Evolutionary conservation across 1,139 yeast genomes (phyloP).

Genomic region (Kluyveromyces sp.): DNA sequence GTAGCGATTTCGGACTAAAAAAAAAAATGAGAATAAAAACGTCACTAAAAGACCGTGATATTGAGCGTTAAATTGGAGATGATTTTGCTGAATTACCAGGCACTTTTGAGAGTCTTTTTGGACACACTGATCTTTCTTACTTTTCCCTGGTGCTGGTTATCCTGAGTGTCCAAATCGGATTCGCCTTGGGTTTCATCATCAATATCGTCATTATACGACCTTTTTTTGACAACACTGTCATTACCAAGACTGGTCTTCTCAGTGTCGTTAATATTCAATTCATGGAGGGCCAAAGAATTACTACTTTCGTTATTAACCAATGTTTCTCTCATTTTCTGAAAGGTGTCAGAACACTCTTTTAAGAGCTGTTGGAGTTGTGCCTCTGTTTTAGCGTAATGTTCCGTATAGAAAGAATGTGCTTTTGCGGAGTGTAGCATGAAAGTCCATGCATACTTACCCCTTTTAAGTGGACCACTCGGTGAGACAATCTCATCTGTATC

Average conservation of each 20-base stretch:
- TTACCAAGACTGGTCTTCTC: neutral
- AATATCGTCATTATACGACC: slow-evolving; percentile 13
- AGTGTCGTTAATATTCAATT: slow-evolving; percentile 10
- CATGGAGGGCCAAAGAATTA: slow-evolving; percentile 8
- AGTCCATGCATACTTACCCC: slow-evolving; percentile 10
- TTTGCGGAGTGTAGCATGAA: slow-evolving; percentile 14
- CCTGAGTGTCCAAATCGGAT: slow-evolving; percentile 6
- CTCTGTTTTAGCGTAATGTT: slow-evolving; percentile 14
- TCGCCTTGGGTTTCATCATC: slow-evolving; percentile 11
- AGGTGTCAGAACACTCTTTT: neutral
- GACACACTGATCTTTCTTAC: slow-evolving; percentile 28
- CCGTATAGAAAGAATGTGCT: slow-evolving; percentile 18
- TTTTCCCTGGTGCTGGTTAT: slow-evolving; percentile 14
- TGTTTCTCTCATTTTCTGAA: neutral
- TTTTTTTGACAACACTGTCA: neutral
- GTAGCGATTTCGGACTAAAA: too few relatives aligned
- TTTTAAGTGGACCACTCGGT: slow-evolving; percentile 11
- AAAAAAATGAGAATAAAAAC: neutral
- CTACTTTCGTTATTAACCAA: neutral
- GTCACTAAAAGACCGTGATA: neutral
- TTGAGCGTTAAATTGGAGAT: too few relatives aligned
- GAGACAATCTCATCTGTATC: slow-evolving; percentile 18
- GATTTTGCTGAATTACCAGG: slow-evolving; percentile 17
- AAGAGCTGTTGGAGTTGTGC: slow-evolving; percentile 12
- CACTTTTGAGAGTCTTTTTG: slow-evolving; percentile 26